Percentiles rank a stretch among this genome's conserved stretches.
These are phyloP conservation scores for Lachnellula occidentalis DNA, from an alignment of 2,329 filamentous ascomycete genomes.

Conservation along the genomic window DNA sequence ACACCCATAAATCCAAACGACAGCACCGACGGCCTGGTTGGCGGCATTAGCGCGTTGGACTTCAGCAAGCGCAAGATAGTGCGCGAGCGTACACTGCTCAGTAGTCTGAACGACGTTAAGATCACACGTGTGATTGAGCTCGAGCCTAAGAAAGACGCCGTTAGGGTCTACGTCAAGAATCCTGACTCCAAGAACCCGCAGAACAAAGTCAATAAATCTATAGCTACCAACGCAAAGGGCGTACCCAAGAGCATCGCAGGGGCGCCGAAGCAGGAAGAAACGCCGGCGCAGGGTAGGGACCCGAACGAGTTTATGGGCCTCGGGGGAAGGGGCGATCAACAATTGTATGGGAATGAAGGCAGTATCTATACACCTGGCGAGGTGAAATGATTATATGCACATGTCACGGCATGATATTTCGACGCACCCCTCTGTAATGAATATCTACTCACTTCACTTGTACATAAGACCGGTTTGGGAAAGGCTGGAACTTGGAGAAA, in stretches of 20 bases:
- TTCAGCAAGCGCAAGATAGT: conserved; percentile 75
- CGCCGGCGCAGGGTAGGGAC: conserved; percentile 61
- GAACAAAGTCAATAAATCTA: conserved; percentile 38
- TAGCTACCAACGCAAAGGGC: conserved; percentile 29
- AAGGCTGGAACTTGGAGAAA: conserved; percentile 9
- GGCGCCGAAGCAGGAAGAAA: conserved; percentile 50
- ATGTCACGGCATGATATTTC: neutral
- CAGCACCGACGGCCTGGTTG: conserved; percentile 87
- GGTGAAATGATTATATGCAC: conserved; percentile 24
- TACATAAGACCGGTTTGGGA: conserved; percentile 9
- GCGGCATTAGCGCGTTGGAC: conserved; percentile 75
- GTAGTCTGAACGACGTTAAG: conserved; percentile 71
- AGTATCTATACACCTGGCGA: conserved; percentile 38
- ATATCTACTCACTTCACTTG: conserved; percentile 5
- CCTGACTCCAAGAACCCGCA: conserved; percentile 38
- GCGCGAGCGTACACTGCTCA: conserved; percentile 80
- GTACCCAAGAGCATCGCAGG: conserved; percentile 19
- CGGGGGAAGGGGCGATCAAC: conserved; percentile 80
- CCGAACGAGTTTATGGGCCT: conserved; percentile 75
- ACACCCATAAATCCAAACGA: conserved; percentile 60
- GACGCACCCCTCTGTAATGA: conserved; percentile 12
- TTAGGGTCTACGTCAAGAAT: conserved; percentile 76
- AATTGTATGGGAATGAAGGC: conserved; percentile 63
- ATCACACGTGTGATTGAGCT: conserved; percentile 53
- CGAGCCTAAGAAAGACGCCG: conserved; percentile 46